Percentiles rank a stretch among this genome's conserved stretches.
These are phyloP conservation scores for Fusarium pseudograminearum DNA, from an alignment of 2,329 filamentous ascomycete species.

Conservation along the genomic window DNA sequence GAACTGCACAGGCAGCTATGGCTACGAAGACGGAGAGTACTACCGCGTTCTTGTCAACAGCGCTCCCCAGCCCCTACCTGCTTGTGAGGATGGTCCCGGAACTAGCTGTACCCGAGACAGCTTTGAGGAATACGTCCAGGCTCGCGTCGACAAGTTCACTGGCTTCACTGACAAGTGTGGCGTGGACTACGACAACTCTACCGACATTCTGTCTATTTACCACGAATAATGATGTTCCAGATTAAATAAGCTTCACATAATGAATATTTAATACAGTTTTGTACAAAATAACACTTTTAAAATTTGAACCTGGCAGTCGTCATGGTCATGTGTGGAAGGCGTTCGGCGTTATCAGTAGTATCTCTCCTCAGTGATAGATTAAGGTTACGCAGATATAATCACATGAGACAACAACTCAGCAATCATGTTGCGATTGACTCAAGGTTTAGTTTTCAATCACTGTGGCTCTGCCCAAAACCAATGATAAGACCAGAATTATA, in stretches of 20 bases:
- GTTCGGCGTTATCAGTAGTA: not conserved
- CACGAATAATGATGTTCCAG: constrained; percentile 13
- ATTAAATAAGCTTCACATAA: not conserved
- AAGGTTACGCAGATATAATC: not conserved
- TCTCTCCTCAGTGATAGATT: too few species aligned
- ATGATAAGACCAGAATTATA: not conserved
- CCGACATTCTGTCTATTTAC: constrained; percentile 43
- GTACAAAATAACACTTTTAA: not conserved
- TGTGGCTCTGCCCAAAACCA: not conserved
- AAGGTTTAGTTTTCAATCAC: not conserved
- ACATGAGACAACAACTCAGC: not conserved
- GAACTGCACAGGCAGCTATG: constrained; percentile 67
- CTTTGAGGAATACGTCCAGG: constrained; percentile 38
- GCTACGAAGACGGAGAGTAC: constrained; percentile 53
- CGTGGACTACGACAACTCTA: constrained; percentile 42
- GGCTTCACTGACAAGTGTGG: constrained; percentile 43
- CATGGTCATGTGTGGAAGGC: too few species aligned
- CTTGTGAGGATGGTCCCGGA: constrained; percentile 37
- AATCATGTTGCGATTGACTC: not conserved
- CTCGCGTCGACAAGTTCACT: constrained; percentile 31
- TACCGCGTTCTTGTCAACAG: constrained; percentile 44
- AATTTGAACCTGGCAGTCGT: not conserved
- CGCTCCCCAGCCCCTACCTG: constrained; percentile 36
- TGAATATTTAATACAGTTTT: constrained; percentile 7
- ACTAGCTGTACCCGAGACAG: constrained; percentile 37